Evolutionary conservation across 164 flowering plant species (phyloP), one percentile per base, ranked within the genome.

Genomic region (Annona squamosa): DNA sequence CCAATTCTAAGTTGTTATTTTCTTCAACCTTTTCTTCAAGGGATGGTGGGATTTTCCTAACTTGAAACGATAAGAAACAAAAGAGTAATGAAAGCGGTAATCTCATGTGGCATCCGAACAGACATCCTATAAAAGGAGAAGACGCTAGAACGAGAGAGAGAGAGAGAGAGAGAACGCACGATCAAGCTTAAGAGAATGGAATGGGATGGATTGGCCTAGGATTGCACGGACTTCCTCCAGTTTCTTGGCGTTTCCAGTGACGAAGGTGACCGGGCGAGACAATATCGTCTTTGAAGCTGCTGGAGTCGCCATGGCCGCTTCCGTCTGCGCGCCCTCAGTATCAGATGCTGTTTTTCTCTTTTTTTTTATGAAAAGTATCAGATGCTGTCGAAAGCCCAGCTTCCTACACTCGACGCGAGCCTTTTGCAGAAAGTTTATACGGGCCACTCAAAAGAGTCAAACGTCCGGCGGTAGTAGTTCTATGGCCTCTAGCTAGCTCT

Each of bases 231-330:
- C 96, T 83, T 94, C 99, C 76, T 94, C 98, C 13, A 94, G 90
- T 82, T 94, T 94, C 83, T 94, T 94, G 19, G 94, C 88, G 73
- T 94, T 94, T 17, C 99, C 99, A 1, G 99, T 94, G 57, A 94
- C 98, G 72, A 94, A 94, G 0, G 99, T 94, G 76, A 94, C 98
- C 47, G 98, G 98, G 48, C 87, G 87, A 7, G 84, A 77, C 70
- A 91, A 45, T 26, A 83, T 86, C 4, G 68, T 71, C 6, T 71
- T 75, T 13, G 77, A 74, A 73, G 73, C 57, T 2, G 59, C 59
- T 52, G 59, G 9, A 0, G 59, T 52, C 19, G 57, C 44, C 57
- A 71, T 45, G 41, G 44, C 56, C 63, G 10, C 45, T 43, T 48
- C 65, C 46, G 18, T 42, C 65, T 41, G 46, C 41, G 46, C 57